A percentile compares a stretch with the other conserved stretches of the same genome.
Evolutionary conservation across 495 filamentous ascomycete genomes (phyloP).

Genomic region (Lophiotrema nucula): DNA sequence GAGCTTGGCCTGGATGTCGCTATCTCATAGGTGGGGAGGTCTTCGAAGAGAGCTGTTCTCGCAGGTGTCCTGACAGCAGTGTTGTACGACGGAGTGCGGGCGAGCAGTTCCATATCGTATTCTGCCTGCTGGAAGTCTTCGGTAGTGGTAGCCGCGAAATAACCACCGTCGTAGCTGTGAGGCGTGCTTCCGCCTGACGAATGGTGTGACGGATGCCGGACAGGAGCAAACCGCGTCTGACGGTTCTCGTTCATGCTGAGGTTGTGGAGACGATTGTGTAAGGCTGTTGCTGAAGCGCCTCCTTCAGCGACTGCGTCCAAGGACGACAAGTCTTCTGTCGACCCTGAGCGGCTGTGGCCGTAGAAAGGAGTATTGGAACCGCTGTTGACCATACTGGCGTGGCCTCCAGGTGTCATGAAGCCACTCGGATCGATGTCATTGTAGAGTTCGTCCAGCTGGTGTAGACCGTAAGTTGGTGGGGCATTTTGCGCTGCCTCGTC

Average conservation of each 20-base stretch:
- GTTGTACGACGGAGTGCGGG: conserved; percentile 43
- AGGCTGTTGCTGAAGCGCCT: conserved; percentile 35
- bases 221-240: conserved; percentile 7
- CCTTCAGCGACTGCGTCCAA: conserved; percentile 54
- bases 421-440: conserved; percentile 74
- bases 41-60: conserved; percentile 32
- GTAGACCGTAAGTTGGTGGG: conserved; percentile 84
- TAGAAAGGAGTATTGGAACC: conserved; percentile 74
- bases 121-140: conserved; percentile 21
- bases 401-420: conserved; percentile 64
- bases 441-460: conserved; percentile 84
- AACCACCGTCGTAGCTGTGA: conserved; percentile 16
- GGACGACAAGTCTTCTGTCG: conserved; percentile 66
- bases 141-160: conserved; percentile 22
- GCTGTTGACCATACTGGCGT: conserved; percentile 50
- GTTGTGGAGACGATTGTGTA: conserved; percentile 39
- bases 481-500: conserved; percentile 50
- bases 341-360: conserved; percentile 70
- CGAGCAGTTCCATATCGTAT: conserved; percentile 38
- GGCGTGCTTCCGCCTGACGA: conserved; percentile 16
- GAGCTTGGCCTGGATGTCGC: conserved; percentile 42
- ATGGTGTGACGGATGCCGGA: conserved; percentile 2
- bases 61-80: conserved; percentile 41
- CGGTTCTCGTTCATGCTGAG: conserved; percentile 32
- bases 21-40: conserved; percentile 41